Evolutionary conservation across 257 asterid genomes (phyloP).

Genomic region (Cruciata laevipes): DNA sequence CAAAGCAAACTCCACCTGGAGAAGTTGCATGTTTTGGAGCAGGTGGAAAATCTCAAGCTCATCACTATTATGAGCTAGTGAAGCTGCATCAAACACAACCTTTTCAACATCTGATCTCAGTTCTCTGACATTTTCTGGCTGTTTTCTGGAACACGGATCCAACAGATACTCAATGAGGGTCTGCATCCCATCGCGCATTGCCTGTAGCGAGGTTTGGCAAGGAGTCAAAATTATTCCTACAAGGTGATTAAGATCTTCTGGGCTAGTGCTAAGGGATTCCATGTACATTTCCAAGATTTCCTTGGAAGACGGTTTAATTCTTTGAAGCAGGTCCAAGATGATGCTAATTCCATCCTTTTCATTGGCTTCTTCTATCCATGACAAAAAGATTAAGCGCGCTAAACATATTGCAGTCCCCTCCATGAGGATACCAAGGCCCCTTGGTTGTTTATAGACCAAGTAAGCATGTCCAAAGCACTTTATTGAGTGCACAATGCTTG

Average conservation of each 20-base stretch:
- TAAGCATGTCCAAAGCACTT: neutral
- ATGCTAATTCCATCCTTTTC: neutral
- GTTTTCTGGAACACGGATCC: neutral
- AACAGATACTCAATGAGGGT: neutral
- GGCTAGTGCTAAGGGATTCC: neutral
- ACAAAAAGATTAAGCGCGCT: neutral
- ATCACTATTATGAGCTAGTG: neutral
- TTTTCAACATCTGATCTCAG: neutral
- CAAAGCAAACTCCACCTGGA: neutral
- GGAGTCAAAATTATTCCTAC: neutral
- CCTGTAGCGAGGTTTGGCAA: neutral
- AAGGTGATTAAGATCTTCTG: neutral
- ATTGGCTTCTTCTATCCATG: neutral
- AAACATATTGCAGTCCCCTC: neutral
- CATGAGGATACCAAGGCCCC: neutral
- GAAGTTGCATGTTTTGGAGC: slow-evolving; percentile 1
- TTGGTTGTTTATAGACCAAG: no score
- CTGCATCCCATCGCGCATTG: neutral
- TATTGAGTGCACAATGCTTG: neutral
- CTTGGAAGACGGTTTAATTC: neutral
- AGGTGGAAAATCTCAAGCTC: neutral
- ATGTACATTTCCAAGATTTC: neutral
- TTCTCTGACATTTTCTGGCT: neutral
- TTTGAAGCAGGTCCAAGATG: neutral
- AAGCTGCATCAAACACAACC: neutral